Percentiles rank a stretch among this genome's conserved stretches.
These are phyloP conservation scores for Salvia rosmarinus DNA, from an alignment of 257 asterid genomes.

Conservation along the genomic window DNA sequence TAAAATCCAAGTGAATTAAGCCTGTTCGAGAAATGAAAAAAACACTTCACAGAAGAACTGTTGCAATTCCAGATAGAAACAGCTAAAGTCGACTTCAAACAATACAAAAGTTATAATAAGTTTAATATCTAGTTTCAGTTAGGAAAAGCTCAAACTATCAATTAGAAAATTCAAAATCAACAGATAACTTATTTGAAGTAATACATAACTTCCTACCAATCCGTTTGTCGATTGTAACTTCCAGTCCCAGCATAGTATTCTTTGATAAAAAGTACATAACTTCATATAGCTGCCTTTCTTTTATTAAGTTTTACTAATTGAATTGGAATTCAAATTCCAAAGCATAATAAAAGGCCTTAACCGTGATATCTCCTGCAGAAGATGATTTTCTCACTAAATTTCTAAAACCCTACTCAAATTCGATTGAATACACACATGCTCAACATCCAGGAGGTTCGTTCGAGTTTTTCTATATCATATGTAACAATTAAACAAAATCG, in stretches of 20 bases:
- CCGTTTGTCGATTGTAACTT: background rate
- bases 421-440: background rate
- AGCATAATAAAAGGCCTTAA: background rate
- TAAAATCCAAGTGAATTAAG: background rate
- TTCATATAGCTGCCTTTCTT: background rate
- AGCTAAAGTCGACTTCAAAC: background rate
- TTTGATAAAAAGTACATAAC: background rate
- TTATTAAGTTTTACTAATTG: background rate
- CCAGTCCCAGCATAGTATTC: background rate
- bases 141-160: conserved; percentile 9
- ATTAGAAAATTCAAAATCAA: background rate
- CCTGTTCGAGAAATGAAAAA: background rate
- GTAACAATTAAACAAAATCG: background rate
- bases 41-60: too few relatives aligned
- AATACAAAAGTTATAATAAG: background rate
- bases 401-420: background rate
- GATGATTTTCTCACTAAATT: too few relatives aligned
- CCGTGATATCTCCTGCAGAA: background rate
- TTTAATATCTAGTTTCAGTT: background rate
- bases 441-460: background rate
- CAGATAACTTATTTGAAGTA: background rate
- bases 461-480: background rate
- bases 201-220: background rate
- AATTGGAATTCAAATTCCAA: background rate
- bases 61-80: background rate